Percentiles rank a stretch among this genome's conserved stretches.
phyloP scores from a whole-genome alignment of 306 rosid species.

The Prunus armeniaca region DNA sequence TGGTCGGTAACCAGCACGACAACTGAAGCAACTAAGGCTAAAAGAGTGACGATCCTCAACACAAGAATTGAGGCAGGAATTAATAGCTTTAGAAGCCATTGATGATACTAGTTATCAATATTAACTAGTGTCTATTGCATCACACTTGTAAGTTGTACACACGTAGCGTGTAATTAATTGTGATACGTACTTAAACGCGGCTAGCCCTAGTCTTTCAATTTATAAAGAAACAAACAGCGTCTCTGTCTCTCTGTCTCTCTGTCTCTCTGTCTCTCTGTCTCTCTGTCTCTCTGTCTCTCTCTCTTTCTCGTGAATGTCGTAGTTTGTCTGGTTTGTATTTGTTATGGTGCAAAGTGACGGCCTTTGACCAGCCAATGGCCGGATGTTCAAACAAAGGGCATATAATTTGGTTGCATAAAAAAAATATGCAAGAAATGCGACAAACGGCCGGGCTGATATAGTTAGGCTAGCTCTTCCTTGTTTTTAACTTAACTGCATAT shows the following conservation, averaged over 20 bases:
- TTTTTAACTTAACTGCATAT: too few species aligned
- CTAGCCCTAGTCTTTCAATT: background rate
- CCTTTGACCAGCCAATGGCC: background rate
- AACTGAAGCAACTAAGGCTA: conserved; percentile 29
- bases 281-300: background rate
- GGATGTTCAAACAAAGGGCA: background rate
- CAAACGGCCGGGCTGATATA: background rate
- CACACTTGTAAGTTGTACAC: too few species aligned
- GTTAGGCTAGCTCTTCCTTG: background rate
- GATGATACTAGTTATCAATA: too few species aligned
- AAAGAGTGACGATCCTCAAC: conserved; percentile 43
- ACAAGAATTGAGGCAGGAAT: conserved; percentile 33
- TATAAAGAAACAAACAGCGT: background rate
- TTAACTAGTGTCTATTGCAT: too few species aligned
- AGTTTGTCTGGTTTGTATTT: background rate
- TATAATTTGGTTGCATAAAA: background rate
- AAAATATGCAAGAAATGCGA: background rate
- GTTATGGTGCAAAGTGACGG: background rate
- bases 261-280: background rate
- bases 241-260: background rate
- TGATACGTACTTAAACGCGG: too few species aligned
- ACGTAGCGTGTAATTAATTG: too few species aligned
- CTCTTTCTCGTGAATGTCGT: background rate
- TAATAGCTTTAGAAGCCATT: conserved; percentile 20
- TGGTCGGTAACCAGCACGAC: conserved; percentile 29